Conservation (phyloP, 2,329 filamentous ascomycete species). For the Knoxdaviesia proteae region DNA sequence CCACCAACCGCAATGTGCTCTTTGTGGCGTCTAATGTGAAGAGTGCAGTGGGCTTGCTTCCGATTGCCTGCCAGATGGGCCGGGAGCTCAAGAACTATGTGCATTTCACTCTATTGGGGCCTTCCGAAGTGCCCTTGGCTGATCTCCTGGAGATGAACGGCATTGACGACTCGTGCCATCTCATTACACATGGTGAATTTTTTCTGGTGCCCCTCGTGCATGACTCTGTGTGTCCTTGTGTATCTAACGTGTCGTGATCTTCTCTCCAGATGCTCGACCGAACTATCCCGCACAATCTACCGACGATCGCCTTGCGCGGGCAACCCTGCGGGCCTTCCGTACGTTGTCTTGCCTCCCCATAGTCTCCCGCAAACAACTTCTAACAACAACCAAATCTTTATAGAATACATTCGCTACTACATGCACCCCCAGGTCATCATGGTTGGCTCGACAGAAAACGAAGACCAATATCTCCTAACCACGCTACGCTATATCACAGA, state of each 20-base stretch:
- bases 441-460: constrained; percentile 43
- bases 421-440: constrained; percentile 62
- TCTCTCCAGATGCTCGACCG: constrained; percentile 46
- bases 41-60: constrained; percentile 52
- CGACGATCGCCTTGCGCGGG: constrained; percentile 44
- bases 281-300: constrained; percentile 52
- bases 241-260: background rate
- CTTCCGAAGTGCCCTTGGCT: constrained; percentile 45
- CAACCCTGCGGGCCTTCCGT: constrained; percentile 43
- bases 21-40: constrained; percentile 59
- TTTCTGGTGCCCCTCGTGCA: background rate
- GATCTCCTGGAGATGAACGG: constrained; percentile 61
- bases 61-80: constrained; percentile 76
- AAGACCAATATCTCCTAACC: constrained; percentile 47
- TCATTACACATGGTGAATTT: constrained; percentile 33
- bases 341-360: constrained; percentile 9
- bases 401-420: constrained; percentile 47
- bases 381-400: constrained; percentile 1
- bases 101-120: constrained; percentile 62
- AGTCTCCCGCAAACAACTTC: background rate
- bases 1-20: constrained; percentile 47
- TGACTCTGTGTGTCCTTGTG: constrained; percentile 2
- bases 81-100: constrained; percentile 47
- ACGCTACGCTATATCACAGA: constrained; percentile 35
- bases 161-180: constrained; percentile 46